Base-by-base conservation (phyloP, 2,329 filamentous ascomycete genomes). In the Curvularia hawaiiensis region DNA sequence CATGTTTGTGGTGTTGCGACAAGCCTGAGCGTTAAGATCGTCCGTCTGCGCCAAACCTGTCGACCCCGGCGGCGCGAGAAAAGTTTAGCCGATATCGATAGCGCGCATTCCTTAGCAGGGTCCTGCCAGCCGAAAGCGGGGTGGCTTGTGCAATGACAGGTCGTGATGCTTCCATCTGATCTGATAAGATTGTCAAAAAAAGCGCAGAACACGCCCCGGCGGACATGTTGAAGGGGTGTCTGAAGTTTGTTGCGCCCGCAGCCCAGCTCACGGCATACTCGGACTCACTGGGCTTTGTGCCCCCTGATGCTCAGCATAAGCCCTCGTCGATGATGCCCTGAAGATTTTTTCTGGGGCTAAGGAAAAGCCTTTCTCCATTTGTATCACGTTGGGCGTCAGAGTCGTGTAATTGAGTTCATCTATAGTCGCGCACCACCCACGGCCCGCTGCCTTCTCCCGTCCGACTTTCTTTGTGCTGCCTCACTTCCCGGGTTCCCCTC, bases 41-140 rank as follows among this genome's bases (percentile, higher is more conserved):
- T 59, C 54, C 22, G 47, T 50, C 47, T 40, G 47, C 24, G 63
- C 50, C 54, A 50, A 48, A 60, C 54, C 51, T 60, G 57, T 67
- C 59, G 58, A 68, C 50, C 46, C 45, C 41, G 58, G 60, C 54
- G 40, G 54, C 57, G 58, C 63, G 60, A 66, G 64, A 65, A 71
- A 69, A 68, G 60, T 58, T 61, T 62, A 63, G 59, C 62, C 63
- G 64, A 56, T 67, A 66, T 63, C 66, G 64, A 70, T 67, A 66
- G 54, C 31, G 22, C 40, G 41, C 20, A 26, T 38, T 49, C 1
- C 33, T 16, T 48, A 35, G 5, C 33, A 44, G 54, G 39, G 39
- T 40, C 54, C 54, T 38, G 28, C 44, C 39, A 40, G 43, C 62
- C 52, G 56, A 43, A 49, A 52, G 40, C 49, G 52, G 60, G 59